A percentile compares a stretch with the other conserved stretches of the same genome.
These are phyloP conservation scores for Basidiobolus heterosporus DNA, from an alignment of 371 early-diverging fungal species.

Conservation along the genomic window DNA sequence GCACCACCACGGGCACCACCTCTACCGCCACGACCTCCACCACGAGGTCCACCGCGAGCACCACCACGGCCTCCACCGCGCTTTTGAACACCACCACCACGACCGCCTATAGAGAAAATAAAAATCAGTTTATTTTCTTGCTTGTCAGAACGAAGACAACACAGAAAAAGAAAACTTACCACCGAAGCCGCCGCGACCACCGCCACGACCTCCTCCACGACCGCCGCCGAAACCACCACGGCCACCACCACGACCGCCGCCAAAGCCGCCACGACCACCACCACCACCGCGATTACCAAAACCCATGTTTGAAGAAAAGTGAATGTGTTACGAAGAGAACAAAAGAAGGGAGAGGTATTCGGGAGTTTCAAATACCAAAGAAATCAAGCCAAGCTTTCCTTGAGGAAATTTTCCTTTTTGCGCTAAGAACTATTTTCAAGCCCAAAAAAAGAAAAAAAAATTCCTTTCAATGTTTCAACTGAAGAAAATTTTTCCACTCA, in stretches of 20 bases:
- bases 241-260: slow-evolving; percentile 21
- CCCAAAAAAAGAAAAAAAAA: too few species aligned
- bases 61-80: slow-evolving; percentile 9
- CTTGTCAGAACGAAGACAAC: slow-evolving; percentile 15
- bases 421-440: too few species aligned
- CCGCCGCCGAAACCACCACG: slow-evolving; percentile 26
- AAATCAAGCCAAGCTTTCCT: too few species aligned
- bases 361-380: too few species aligned
- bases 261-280: slow-evolving; percentile 28
- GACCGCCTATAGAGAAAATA: neutral
- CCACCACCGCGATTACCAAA: slow-evolving; percentile 25
- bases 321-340: too few species aligned
- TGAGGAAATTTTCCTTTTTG: too few species aligned
- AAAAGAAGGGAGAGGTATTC: too few species aligned
- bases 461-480: too few species aligned
- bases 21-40: slow-evolving; percentile 23
- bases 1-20: slow-evolving; percentile 73
- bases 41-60: slow-evolving; percentile 25
- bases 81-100: slow-evolving; percentile 1
- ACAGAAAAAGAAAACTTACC: slow-evolving; percentile 22
- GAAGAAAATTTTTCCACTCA: too few species aligned
- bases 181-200: slow-evolving; percentile 19
- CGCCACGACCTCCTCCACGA: slow-evolving; percentile 16
- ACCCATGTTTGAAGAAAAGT: slow-evolving; percentile 3
- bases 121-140: neutral